Percentiles rank a stretch among this genome's conserved stretches.
Conservation (phyloP, 1,284 basidiomycete species). For the Anthracocystis setariae region DNA sequence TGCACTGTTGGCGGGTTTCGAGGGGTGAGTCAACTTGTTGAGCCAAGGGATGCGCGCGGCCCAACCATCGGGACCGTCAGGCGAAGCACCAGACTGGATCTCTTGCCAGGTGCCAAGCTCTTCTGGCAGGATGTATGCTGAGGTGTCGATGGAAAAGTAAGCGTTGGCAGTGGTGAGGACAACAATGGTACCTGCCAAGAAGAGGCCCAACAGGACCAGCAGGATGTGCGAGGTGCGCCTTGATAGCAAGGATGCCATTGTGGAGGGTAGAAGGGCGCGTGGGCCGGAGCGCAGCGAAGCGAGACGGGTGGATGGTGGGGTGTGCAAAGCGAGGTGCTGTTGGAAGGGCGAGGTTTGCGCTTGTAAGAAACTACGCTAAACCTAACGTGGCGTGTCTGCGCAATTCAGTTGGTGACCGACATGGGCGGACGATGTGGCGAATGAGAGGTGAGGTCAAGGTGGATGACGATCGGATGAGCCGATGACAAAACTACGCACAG, state of each 20-base stretch:
- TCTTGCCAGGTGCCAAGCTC: constrained; percentile 65
- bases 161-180: constrained; percentile 90
- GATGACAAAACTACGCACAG: too few species aligned
- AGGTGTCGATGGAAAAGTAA: constrained; percentile 79
- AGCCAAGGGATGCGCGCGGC: constrained; percentile 50
- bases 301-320: too few species aligned
- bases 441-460: too few species aligned
- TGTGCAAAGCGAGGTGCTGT: too few species aligned
- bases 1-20: constrained; percentile 4
- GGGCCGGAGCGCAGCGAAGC: neutral
- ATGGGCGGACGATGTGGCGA: too few species aligned
- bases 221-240: constrained; percentile 68
- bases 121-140: constrained; percentile 56
- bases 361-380: too few species aligned
- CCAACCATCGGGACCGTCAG: constrained; percentile 51
- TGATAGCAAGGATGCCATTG: constrained; percentile 51
- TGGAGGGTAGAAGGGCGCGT: neutral
- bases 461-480: too few species aligned
- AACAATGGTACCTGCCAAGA: constrained; percentile 88
- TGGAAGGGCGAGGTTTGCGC: too few species aligned
- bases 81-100: constrained; percentile 51
- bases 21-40: constrained; percentile 33
- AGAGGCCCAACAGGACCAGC: constrained; percentile 80
- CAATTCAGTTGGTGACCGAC: too few species aligned
- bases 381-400: too few species aligned